phyloP scores from a whole-genome alignment of 2,329 filamentous ascomycete species.

The Akanthomyces lecanii region DNA sequence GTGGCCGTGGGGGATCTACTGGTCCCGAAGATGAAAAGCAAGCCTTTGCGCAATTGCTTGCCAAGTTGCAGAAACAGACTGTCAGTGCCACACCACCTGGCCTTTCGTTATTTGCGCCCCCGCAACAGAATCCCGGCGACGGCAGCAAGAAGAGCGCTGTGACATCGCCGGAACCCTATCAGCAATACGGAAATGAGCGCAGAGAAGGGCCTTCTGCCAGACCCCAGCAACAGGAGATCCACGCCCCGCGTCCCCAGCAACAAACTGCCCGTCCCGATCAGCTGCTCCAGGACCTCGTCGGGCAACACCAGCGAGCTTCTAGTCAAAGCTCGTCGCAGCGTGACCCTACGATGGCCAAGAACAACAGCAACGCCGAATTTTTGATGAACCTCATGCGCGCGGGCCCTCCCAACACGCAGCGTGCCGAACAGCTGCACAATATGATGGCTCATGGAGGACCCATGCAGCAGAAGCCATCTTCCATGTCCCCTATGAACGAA shows the following conservation, averaged over 20 bases:
- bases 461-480: slow-evolving; percentile 20
- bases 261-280: slow-evolving; percentile 55
- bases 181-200: slow-evolving; percentile 42
- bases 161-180: slow-evolving; percentile 46
- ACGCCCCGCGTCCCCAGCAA: slow-evolving; percentile 46
- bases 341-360: slow-evolving; percentile 41
- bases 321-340: slow-evolving; percentile 46
- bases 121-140: slow-evolving; percentile 29
- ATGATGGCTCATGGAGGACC: slow-evolving; percentile 38
- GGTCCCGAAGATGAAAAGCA: slow-evolving; percentile 67
- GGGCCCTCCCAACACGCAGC: slow-evolving; percentile 43
- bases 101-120: slow-evolving; percentile 40
- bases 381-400: slow-evolving; percentile 75
- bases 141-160: slow-evolving; percentile 35
- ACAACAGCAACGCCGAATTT: slow-evolving; percentile 72
- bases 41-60: slow-evolving; percentile 76
- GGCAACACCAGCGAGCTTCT: slow-evolving; percentile 53
- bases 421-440: slow-evolving; percentile 44
- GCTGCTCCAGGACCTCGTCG: slow-evolving; percentile 57
- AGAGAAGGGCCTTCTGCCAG: slow-evolving; percentile 41
- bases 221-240: slow-evolving; percentile 46
- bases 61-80: slow-evolving; percentile 68
- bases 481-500: slow-evolving; percentile 11
- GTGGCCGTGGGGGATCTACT: slow-evolving; percentile 20
- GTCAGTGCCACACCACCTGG: slow-evolving; percentile 43